Conservation (phyloP, 257 asterid genomes). For the Scutellaria baicalensis region DNA sequence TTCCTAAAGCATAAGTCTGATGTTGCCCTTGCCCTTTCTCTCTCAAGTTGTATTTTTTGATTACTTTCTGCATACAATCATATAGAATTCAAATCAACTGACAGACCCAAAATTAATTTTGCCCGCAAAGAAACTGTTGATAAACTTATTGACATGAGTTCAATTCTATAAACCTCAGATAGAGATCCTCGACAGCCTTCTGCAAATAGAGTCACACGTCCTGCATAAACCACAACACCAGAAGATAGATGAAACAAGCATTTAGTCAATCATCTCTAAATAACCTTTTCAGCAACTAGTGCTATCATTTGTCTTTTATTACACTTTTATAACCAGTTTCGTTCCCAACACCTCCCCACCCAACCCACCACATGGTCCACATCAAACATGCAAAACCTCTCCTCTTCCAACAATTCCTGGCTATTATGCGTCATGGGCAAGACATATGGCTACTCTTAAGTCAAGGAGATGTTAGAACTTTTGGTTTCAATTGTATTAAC, state of each 20-base stretch:
- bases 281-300: background rate
- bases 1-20: constrained; percentile 97
- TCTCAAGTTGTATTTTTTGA: constrained; percentile 65
- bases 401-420: background rate
- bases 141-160: constrained; percentile 2
- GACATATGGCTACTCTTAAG: background rate
- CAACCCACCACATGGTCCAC: background rate
- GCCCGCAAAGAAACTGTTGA: constrained; percentile 2
- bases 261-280: background rate
- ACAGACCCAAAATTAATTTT: background rate
- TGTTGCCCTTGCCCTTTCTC: constrained; percentile 88
- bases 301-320: background rate
- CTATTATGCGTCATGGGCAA: background rate
- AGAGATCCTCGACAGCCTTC: constrained; percentile 99
- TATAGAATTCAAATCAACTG: background rate
- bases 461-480: background rate
- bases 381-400: constrained; percentile 41
- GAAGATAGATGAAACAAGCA: constrained; percentile 11
- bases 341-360: background rate
- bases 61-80: constrained; percentile 47
- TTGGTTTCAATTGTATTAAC: background rate
- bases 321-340: background rate
- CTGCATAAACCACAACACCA: constrained; percentile 40
- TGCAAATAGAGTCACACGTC: constrained; percentile 69
- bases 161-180: constrained; percentile 60